Evolutionary conservation across 345 rosid species (phyloP).

Genomic region (Adansonia digitata): DNA sequence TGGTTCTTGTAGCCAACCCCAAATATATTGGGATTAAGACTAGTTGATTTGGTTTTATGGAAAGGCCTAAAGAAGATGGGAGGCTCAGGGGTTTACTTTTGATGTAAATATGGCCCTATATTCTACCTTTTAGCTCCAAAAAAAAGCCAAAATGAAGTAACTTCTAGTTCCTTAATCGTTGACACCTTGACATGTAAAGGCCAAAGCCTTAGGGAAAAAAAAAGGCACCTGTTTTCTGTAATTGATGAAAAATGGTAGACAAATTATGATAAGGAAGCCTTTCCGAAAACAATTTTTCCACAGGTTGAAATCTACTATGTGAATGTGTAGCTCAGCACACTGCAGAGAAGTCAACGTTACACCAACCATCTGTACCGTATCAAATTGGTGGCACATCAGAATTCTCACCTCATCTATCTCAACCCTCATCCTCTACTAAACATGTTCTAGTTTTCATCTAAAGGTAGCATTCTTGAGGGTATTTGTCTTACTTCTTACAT

Average conservation of each 20-base stretch:
- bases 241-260: neutral
- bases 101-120: too few relatives aligned
- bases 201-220: neutral
- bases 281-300: neutral
- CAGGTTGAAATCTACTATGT: neutral
- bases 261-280: neutral
- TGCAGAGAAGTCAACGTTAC: neutral
- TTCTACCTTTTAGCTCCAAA: too few relatives aligned
- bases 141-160: too few relatives aligned
- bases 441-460: neutral
- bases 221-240: neutral
- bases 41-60: too few relatives aligned
- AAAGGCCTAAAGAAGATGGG: too few relatives aligned
- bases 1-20: too few relatives aligned
- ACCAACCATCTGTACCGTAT: neutral
- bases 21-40: too few relatives aligned
- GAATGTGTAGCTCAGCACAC: neutral
- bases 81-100: too few relatives aligned
- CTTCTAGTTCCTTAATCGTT: too few relatives aligned
- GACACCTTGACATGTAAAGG: neutral
- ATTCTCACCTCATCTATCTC: neutral
- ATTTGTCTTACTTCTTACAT: neutral
- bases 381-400: neutral
- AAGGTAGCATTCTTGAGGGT: neutral
- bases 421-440: neutral